These are phyloP conservation scores for Microbotryomycetes sp. DNA, from an alignment of 1,284 basidiomycete genomes.

Conservation along the genomic window DNA sequence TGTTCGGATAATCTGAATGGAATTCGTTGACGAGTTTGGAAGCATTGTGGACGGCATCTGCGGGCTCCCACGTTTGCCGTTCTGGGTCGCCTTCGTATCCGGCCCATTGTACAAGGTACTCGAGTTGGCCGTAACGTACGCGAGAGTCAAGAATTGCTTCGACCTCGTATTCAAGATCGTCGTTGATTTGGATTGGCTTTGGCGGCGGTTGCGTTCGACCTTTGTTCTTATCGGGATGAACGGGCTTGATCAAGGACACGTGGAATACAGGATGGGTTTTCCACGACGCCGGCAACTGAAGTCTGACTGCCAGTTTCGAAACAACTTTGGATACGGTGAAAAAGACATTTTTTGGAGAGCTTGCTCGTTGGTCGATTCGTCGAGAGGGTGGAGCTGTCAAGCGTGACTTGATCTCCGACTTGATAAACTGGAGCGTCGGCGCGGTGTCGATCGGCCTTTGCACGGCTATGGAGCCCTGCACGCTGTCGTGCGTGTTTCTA, in stretches of 20 bases:
- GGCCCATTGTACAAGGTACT: constrained; percentile 10
- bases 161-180: constrained; percentile 32
- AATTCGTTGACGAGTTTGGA: neutral
- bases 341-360: constrained; percentile 40
- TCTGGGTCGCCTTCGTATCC: neutral
- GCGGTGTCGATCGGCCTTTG: constrained; percentile 37
- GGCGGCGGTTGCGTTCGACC: constrained; percentile 35
- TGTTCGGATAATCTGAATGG: neutral
- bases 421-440: constrained; percentile 36
- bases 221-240: constrained; percentile 25
- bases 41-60: neutral
- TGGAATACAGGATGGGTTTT: constrained; percentile 47
- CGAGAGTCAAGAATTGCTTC: constrained; percentile 35
- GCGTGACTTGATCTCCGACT: constrained; percentile 41
- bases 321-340: constrained; percentile 39
- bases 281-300: constrained; percentile 39
- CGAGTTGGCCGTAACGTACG: neutral
- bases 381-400: constrained; percentile 36
- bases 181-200: constrained; percentile 34
- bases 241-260: constrained; percentile 43
- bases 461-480: too few relatives aligned
- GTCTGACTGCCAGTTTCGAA: constrained; percentile 31
- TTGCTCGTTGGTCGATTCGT: constrained; percentile 43
- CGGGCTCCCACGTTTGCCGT: constrained; percentile 1
- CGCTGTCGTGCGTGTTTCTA: too few relatives aligned